Evolutionary conservation across 1,284 basidiomycete species (phyloP), one percentile per base, ranked within the genome.

Genomic region (Rhodotorula sp.): DNA sequence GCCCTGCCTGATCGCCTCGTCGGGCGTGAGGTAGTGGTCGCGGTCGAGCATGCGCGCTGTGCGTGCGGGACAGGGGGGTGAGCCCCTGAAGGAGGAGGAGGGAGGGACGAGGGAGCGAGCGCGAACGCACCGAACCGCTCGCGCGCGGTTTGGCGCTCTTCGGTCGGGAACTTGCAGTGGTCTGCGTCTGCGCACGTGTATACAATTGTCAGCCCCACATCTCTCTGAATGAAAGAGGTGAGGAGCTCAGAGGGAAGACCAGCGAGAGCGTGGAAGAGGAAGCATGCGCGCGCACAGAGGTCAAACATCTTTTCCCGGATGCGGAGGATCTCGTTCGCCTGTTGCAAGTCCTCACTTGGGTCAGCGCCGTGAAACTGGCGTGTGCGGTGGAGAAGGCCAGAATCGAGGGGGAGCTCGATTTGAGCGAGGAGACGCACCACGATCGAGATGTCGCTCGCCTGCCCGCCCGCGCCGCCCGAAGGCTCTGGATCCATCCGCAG

Each of bases 21-120:
- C 86, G 9, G 93, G 91, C 63, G 91, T 94, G 89, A 97, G 90
- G 82, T 94, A 97, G 82, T 94, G 94, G 81, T 97, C 94, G 70
- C 94, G 87, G 83, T 97, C 94, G 72, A 97, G 83, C 48, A 74
- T 74, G 10, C 65, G 62, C 4, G 64, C 73, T 70, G 53, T 19
- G 13, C 21, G 34, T 0, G 22, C 39, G 34, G 21, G 32, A 39
- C 19, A 27, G 48, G 25, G 27, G 5, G 22, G 25, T 3, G 48
- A 2, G 22, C 9, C 19, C 32, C n/a, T 19, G 36, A 36, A 17
- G 41, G 27, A 29, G 7, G 1, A 9, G 64, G 34, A 55, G 22
- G 29, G 50, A 15, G 29, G 48, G 41, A 2, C 4, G 53, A 39
- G 39, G 54, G 7, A 58, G 54, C 3, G 21, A 56, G 83, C 87